Conservation (phyloP, 257 asterid species). For the Fraxinus excelsior region DNA sequence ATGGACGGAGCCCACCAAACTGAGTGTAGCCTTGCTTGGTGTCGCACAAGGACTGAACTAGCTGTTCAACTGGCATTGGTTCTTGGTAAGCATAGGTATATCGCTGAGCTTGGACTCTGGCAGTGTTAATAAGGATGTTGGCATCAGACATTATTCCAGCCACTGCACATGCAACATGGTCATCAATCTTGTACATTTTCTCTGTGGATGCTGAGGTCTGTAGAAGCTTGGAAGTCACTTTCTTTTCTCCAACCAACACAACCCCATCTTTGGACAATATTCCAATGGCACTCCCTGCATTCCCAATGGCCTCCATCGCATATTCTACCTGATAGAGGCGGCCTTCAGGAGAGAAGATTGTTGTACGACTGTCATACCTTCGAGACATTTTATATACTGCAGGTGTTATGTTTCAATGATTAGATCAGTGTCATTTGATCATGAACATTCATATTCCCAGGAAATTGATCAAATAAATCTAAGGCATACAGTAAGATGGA, state of each 20-base stretch:
- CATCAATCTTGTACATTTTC: conserved; percentile 93
- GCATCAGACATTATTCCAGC: conserved; percentile 98
- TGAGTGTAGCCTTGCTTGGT: conserved; percentile 97
- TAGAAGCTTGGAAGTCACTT: conserved; percentile 87
- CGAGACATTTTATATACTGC: conserved; percentile 68
- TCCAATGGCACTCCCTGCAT: conserved; percentile 94
- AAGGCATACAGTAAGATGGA: not conserved
- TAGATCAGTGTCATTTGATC: not conserved
- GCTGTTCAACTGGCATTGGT: conserved; percentile 94
- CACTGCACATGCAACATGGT: conserved; percentile 93
- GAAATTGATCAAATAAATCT: not conserved
- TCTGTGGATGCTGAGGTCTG: conserved; percentile 84
- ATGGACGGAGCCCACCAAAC: conserved; percentile 93
- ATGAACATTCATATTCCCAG: not conserved
- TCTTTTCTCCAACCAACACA: conserved; percentile 87
- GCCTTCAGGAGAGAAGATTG: conserved; percentile 95
- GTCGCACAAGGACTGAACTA: conserved; percentile 88
- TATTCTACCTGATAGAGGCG: conserved; percentile 94
- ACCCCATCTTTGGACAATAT: conserved; percentile 82
- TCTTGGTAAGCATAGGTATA: conserved; percentile 80
- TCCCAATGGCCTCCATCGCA: conserved; percentile 98
- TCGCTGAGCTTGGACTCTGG: conserved; percentile 94
- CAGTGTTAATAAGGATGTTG: conserved; percentile 89
- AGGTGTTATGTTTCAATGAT: conserved; percentile 1
- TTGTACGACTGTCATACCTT: conserved; percentile 91